Percentiles rank a stretch among this genome's conserved stretches.
Conservation (phyloP, 176 grass and related monocot species). For the Avena sativa region DNA sequence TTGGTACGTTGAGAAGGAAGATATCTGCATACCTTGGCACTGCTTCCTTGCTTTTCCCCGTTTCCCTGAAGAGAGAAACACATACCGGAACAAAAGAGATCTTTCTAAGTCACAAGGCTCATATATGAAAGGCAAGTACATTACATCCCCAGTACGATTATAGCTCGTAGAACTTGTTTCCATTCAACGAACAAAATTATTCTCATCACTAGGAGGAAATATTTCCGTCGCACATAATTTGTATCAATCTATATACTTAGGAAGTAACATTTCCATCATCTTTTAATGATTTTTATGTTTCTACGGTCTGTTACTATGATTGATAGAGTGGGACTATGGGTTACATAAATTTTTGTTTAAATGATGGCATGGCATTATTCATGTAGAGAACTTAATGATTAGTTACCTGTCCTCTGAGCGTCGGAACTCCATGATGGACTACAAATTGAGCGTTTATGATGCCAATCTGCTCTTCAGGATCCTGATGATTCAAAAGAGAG, state of each 20-base stretch:
- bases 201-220: not conserved
- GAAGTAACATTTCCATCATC: not conserved
- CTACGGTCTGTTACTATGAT: not conserved
- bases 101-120: not conserved
- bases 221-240: not conserved
- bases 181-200: not conserved
- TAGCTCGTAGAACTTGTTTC: not conserved
- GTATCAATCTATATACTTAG: not conserved
- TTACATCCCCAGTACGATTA: not conserved
- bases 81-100: not conserved
- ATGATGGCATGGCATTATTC: not conserved
- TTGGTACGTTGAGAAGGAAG: not conserved
- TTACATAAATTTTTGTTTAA: not conserved
- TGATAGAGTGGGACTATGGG: not conserved
- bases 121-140: not conserved
- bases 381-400: not conserved
- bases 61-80: not conserved
- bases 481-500: not conserved
- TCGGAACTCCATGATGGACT: conserved; percentile 17
- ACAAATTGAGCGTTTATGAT: conserved; percentile 21
- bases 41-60: not conserved
- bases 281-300: not conserved
- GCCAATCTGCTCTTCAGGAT: conserved; percentile 32
- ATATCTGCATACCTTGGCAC: not conserved
- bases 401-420: conserved; percentile 20